Conservation (phyloP, 1,284 basidiomycete genomes). For the Apiotrichum laibachii region DNA sequence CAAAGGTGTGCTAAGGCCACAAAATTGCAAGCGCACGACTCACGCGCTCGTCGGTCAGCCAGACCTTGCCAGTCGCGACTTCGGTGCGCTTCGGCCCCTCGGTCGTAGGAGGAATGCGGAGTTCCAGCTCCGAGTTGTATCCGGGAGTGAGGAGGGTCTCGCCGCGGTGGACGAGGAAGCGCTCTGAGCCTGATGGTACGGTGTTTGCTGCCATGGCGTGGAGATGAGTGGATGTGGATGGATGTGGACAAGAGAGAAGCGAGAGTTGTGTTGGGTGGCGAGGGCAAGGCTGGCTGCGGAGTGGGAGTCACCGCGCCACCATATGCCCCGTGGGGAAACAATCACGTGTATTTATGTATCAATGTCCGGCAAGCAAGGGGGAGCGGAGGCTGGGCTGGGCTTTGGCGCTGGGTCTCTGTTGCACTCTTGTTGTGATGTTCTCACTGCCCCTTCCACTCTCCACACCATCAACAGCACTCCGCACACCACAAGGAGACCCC, state of each 20-base stretch:
- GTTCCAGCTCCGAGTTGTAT: constrained; percentile 35
- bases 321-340: too few species aligned
- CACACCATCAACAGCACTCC: too few species aligned
- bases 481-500: too few species aligned
- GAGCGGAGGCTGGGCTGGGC: too few species aligned
- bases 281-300: too few species aligned
- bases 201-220: constrained; percentile 20
- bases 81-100: constrained; percentile 44
- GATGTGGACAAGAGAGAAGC: not conserved
- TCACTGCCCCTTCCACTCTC: too few species aligned
- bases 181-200: constrained; percentile 8
- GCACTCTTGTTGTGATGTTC: too few species aligned
- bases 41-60: constrained; percentile 45
- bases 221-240: not conserved
- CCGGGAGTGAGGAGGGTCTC: constrained; percentile 35
- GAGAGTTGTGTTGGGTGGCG: not conserved
- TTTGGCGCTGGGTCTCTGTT: too few species aligned
- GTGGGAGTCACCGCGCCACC: too few species aligned
- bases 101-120: constrained; percentile 41
- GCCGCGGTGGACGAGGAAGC: constrained; percentile 20
- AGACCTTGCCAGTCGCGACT: constrained; percentile 32
- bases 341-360: too few species aligned
- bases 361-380: too few species aligned
- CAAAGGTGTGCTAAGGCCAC: not conserved
- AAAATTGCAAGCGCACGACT: constrained; percentile 2